Percentiles rank a stretch among this genome's conserved stretches.
phyloP scores from a whole-genome alignment of 345 rosid genomes.

The Luvunga scandens region DNA sequence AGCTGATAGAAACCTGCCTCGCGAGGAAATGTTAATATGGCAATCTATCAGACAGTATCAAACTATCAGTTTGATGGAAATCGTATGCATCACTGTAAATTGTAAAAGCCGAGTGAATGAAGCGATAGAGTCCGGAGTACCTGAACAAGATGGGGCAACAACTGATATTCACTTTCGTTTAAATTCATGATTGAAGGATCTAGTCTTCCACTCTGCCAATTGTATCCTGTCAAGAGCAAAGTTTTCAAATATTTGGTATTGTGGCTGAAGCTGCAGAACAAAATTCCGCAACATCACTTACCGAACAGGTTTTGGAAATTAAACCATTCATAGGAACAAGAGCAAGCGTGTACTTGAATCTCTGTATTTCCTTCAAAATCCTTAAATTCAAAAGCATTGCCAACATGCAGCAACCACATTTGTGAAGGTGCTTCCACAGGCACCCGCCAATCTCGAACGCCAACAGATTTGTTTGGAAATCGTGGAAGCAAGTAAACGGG shows the following conservation, averaged over 20 bases:
- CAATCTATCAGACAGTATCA: too few species aligned
- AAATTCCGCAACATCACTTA: slow-evolving; percentile 2
- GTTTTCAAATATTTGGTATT: background rate
- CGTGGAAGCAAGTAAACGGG: slow-evolving; percentile 87
- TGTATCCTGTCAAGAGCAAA: slow-evolving; percentile 45
- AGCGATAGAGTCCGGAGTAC: slow-evolving; percentile 15
- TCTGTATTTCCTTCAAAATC: slow-evolving; percentile 42
- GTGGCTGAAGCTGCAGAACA: background rate
- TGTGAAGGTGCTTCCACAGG: slow-evolving; percentile 72
- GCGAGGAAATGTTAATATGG: background rate
- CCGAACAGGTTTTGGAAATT: slow-evolving; percentile 81
- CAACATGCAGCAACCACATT: slow-evolving; percentile 75
- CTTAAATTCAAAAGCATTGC: slow-evolving; percentile 61
- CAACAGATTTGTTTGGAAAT: slow-evolving; percentile 22
- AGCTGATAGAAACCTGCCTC: slow-evolving; percentile 47
- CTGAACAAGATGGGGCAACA: slow-evolving; percentile 71
- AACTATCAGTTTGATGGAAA: background rate
- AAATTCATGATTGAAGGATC: slow-evolving; percentile 81
- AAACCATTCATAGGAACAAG: slow-evolving; percentile 88
- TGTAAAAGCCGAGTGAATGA: background rate
- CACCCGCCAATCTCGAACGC: slow-evolving; percentile 65
- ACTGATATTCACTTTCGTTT: slow-evolving; percentile 27
- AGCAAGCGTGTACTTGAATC: slow-evolving; percentile 57
- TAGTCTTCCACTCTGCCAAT: slow-evolving; percentile 69
- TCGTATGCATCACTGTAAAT: background rate